phyloP scores from a whole-genome alignment of 805 yeast genomes.

The Lipomyces yamanashiensis region DNA sequence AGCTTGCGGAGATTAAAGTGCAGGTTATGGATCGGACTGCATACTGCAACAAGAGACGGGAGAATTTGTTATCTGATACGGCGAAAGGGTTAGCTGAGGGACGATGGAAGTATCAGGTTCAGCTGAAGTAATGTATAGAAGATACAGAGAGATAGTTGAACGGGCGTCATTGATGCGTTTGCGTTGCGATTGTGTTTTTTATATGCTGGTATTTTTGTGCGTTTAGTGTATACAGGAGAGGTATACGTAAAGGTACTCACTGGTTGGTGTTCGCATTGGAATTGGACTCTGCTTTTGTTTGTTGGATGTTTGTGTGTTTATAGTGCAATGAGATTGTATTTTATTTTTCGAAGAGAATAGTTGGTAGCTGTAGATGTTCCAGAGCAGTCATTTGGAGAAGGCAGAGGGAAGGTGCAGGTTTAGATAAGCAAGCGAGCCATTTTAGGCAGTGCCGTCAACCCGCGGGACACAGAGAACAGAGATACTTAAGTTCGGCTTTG shows the following conservation, averaged over 20 bases:
- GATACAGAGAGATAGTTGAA: background rate
- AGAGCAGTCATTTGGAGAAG: too few species aligned
- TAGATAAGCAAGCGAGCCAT: background rate
- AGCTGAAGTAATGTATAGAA: slow-evolving; percentile 15
- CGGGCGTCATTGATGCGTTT: background rate
- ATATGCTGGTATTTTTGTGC: background rate
- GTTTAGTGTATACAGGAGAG: too few species aligned
- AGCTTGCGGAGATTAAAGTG: slow-evolving; percentile 48
- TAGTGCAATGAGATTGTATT: background rate
- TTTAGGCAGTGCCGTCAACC: too few species aligned
- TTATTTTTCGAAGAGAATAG: background rate
- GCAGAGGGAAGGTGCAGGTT: too few species aligned
- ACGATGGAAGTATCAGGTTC: slow-evolving; percentile 44
- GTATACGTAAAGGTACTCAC: too few species aligned
- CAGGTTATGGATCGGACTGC: slow-evolving; percentile 52
- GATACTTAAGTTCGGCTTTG: too few species aligned
- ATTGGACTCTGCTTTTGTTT: too few species aligned
- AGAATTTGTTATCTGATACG: slow-evolving; percentile 53
- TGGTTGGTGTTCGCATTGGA: too few species aligned
- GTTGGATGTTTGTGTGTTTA: background rate
- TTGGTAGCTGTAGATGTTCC: too few species aligned
- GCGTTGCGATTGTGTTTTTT: slow-evolving; percentile 1
- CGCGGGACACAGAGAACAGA: too few species aligned
- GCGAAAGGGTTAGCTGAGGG: slow-evolving; percentile 50
- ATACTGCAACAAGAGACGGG: slow-evolving; percentile 51